Evolutionary conservation across 2,329 filamentous ascomycete genomes (phyloP).

Genomic region (Dactylellina cionopaga): DNA sequence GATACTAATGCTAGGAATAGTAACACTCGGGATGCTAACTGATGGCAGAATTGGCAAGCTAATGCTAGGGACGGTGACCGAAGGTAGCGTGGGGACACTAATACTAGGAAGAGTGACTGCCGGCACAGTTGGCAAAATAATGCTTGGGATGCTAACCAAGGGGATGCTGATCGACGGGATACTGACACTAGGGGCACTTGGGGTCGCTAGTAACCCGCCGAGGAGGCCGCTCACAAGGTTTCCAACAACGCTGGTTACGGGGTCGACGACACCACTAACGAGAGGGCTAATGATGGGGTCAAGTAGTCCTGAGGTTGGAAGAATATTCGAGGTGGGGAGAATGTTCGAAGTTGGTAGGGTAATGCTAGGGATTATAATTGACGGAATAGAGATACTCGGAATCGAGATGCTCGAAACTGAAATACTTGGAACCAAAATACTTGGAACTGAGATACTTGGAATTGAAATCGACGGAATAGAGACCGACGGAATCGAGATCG

Average conservation of each 20-base stretch:
- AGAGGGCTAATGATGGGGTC: not conserved
- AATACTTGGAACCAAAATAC: not conserved
- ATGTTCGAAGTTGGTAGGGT: not conserved
- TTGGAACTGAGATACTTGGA: not conserved
- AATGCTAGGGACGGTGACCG: not conserved
- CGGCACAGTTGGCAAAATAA: not conserved
- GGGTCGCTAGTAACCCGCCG: not conserved
- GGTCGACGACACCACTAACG: not conserved
- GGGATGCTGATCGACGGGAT: not conserved
- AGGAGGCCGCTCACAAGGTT: not conserved
- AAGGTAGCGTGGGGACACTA: not conserved
- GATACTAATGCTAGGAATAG: not conserved
- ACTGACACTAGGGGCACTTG: not conserved
- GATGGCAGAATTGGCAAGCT: not conserved
- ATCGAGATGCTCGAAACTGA: not conserved
- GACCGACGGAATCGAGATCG: not conserved
- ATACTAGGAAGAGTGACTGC: not conserved
- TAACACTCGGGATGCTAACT: not conserved
- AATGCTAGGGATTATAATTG: not conserved
- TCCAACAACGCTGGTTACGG: slow-evolving; percentile 9
- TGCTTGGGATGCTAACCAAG: not conserved
- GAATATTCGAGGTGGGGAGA: not conserved
- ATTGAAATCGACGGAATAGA: not conserved
- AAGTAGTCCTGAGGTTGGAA: not conserved
- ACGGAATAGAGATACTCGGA: not conserved